These are phyloP conservation scores for Poa annua DNA, from an alignment of 176 grass and related monocot genomes.

Conservation along the genomic window DNA sequence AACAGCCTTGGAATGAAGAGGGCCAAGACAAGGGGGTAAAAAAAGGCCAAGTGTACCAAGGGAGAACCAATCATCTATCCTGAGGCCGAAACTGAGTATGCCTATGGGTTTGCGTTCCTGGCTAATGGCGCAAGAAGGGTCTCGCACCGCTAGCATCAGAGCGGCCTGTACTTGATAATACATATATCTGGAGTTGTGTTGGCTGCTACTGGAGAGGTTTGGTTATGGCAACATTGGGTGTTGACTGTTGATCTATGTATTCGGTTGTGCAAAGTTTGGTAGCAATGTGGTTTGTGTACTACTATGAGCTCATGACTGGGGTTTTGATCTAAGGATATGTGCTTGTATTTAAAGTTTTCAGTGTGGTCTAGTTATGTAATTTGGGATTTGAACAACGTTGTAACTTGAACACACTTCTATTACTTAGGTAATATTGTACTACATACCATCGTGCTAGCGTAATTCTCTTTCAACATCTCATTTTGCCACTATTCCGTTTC, in stretches of 20 bases:
- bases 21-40: conserved; percentile 87
- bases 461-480: neutral
- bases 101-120: conserved; percentile 56
- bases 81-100: conserved; percentile 43
- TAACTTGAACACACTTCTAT: neutral
- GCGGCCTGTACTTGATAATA: conserved; percentile 58
- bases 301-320: conserved; percentile 38
- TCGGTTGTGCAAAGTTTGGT: conserved; percentile 44
- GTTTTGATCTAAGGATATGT: conserved; percentile 16
- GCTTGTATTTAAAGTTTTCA: conserved; percentile 44
- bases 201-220: conserved; percentile 46
- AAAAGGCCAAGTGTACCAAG: conserved; percentile 13
- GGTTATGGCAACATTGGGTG: conserved; percentile 40
- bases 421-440: neutral
- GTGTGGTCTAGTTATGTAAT: conserved; percentile 20
- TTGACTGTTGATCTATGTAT: conserved; percentile 43
- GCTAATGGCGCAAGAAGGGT: conserved; percentile 33
- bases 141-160: conserved; percentile 36
- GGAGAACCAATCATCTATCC: conserved; percentile 51
- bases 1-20: conserved; percentile 93
- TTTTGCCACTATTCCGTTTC: neutral
- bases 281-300: conserved; percentile 47
- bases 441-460: neutral
- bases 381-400: conserved; percentile 31
- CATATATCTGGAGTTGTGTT: conserved; percentile 59